A percentile compares a stretch with the other conserved stretches of the same genome.
Evolutionary conservation across 495 filamentous ascomycete species (phyloP).

Genomic region (Neurospora sp.): DNA sequence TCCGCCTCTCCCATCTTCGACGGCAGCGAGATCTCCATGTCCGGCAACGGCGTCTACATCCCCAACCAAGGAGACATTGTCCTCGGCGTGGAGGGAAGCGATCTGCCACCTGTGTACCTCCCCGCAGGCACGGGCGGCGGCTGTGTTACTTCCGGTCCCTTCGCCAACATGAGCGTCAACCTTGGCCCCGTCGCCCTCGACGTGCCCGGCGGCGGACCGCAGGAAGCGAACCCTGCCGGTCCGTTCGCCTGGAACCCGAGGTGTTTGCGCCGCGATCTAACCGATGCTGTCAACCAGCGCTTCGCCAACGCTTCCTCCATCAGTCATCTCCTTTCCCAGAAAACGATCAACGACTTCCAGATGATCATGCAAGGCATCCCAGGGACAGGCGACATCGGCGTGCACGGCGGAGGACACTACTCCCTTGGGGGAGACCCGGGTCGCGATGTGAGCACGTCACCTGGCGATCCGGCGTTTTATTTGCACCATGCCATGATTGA

Average conservation of each 20-base stretch:
- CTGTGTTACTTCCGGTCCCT: conserved; percentile 51
- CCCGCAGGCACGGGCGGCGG: conserved; percentile 51
- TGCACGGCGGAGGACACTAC: conserved; percentile 58
- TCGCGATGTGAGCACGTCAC: conserved; percentile 45
- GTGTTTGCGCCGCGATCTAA: conserved; percentile 55
- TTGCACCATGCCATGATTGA: conserved; percentile 60
- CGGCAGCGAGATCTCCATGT: conserved; percentile 45
- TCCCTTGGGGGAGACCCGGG: conserved; percentile 51
- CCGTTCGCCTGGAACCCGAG: conserved; percentile 44
- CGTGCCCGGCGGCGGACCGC: not conserved
- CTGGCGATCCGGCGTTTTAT: conserved; percentile 59
- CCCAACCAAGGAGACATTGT: conserved; percentile 20
- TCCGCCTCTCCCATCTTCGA: conserved; percentile 51
- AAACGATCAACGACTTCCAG: conserved; percentile 41
- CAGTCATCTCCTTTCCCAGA: conserved; percentile 20
- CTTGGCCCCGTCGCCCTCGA: conserved; percentile 38
- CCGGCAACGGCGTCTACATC: conserved; percentile 47
- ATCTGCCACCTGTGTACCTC: conserved; percentile 15
- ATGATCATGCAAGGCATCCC: conserved; percentile 42
- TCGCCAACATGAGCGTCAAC: conserved; percentile 42
- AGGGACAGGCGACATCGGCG: conserved; percentile 39
- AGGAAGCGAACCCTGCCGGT: not conserved
- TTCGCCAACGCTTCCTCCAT: conserved; percentile 41
- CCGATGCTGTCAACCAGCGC: conserved; percentile 31
- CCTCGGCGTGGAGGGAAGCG: conserved; percentile 13